phyloP scores from a whole-genome alignment of 306 rosid genomes.

The Trichosanthes truncata region DNA sequence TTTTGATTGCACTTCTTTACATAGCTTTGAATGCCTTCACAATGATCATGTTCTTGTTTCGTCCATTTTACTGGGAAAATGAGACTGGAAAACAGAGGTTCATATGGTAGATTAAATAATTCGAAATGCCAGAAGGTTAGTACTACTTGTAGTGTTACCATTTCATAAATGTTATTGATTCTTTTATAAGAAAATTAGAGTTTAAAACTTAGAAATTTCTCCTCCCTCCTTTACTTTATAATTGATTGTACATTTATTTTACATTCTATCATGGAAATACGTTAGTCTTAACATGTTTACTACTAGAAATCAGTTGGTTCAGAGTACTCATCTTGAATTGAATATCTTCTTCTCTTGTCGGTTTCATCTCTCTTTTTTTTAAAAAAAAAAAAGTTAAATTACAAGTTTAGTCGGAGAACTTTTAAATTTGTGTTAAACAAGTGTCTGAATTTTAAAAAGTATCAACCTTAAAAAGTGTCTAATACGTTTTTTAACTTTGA shows the following conservation, averaged over 20 bases:
- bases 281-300: neutral
- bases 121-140: neutral
- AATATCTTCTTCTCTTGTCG: neutral
- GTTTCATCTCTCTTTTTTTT: no score
- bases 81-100: constrained; percentile 82
- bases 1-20: constrained; percentile 39
- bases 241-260: neutral
- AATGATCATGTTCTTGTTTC: constrained; percentile 64
- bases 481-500: no score
- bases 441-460: no score
- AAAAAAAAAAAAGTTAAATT: no score
- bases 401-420: no score
- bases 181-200: neutral
- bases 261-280: neutral
- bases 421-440: no score
- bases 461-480: no score
- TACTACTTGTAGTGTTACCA: neutral
- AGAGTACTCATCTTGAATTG: neutral
- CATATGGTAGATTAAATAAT: constrained; percentile 45
- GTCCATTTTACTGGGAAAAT: constrained; percentile 75
- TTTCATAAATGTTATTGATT: neutral
- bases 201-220: neutral
- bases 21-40: constrained; percentile 48
- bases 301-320: neutral
- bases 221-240: no score